A percentile compares a stretch with the other conserved stretches of the same genome.
Evolutionary conservation across 2,329 filamentous ascomycete genomes (phyloP).

Genomic region (Penicillium sp.): DNA sequence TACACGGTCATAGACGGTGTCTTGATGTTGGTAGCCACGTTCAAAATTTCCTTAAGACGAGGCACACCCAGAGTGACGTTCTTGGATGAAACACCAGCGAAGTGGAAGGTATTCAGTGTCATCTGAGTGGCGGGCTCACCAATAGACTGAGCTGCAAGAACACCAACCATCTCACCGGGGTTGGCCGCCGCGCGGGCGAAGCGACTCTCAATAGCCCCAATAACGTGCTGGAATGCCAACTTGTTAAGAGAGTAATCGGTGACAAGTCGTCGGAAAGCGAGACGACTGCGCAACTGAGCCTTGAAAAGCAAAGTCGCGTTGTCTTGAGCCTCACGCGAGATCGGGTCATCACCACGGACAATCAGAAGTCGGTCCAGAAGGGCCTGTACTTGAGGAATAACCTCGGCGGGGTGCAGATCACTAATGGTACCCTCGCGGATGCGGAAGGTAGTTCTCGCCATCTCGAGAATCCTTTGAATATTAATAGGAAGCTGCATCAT

Average conservation of each 20-base stretch:
- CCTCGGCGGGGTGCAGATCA: conserved; percentile 83
- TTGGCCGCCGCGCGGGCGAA: conserved; percentile 84
- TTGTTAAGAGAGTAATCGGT: conserved; percentile 83
- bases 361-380: conserved; percentile 77
- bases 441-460: conserved; percentile 84
- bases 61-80: conserved; percentile 99
- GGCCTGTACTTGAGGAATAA: conserved; percentile 74
- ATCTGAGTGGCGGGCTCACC: conserved; percentile 98
- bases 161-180: conserved; percentile 98
- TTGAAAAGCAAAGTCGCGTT: conserved; percentile 93
- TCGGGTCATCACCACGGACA: conserved; percentile 77
- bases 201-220: conserved; percentile 85
- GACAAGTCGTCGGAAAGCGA: conserved; percentile 91
- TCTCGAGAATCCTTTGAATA: conserved; percentile 84
- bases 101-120: conserved; percentile 99
- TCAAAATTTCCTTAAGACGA: conserved; percentile 98
- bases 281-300: conserved; percentile 79
- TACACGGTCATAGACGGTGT: conserved; percentile 96
- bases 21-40: conserved; percentile 97
- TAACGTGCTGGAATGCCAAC: conserved; percentile 85
- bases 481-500: conserved; percentile 92
- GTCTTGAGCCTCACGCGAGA: conserved; percentile 82
- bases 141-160: conserved; percentile 95
- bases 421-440: conserved; percentile 83
- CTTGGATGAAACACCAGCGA: conserved; percentile 99